phyloP scores from a whole-genome alignment of 306 rosid species.

The Prosopis cineraria region DNA sequence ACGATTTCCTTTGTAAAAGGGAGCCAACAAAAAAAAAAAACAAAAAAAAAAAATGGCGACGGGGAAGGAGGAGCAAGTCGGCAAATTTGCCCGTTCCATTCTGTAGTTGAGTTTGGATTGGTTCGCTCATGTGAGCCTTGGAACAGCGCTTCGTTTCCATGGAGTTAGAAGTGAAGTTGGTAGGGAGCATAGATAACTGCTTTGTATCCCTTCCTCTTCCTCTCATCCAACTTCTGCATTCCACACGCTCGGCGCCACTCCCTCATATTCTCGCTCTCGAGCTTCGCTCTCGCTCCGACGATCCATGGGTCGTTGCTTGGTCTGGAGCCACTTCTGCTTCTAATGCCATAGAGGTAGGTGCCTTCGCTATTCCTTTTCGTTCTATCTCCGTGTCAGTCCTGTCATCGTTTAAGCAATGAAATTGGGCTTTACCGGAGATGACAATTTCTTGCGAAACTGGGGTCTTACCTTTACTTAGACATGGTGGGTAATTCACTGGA shows the following conservation, averaged over 20 bases:
- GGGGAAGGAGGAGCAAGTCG: too few species aligned
- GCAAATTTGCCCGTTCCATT: too few species aligned
- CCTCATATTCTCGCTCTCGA: conserved; percentile 69
- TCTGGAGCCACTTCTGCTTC: conserved; percentile 86
- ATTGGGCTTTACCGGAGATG: not conserved
- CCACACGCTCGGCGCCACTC: conserved; percentile 45
- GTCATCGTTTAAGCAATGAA: not conserved
- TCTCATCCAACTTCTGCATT: conserved; percentile 73
- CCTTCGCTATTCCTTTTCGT: not conserved
- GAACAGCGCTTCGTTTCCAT: too few species aligned
- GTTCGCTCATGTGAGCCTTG: too few species aligned
- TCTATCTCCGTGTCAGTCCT: not conserved
- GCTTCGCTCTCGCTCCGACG: conserved; percentile 58
- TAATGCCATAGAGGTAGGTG: conserved; percentile 65
- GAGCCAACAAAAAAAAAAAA: too few species aligned
- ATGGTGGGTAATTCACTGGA: not conserved
- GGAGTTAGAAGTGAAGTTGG: conserved; percentile 68
- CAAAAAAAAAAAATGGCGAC: too few species aligned
- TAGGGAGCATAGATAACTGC: conserved; percentile 65
- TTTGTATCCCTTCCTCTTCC: conserved; percentile 74
- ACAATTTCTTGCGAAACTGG: not conserved
- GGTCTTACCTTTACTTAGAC: not conserved
- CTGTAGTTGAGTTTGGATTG: too few species aligned
- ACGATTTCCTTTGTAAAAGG: too few species aligned
- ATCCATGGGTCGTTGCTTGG: conserved; percentile 80